phyloP scores from a whole-genome alignment of 371 early-diverging fungal genomes.

The Mucor velutinosus region DNA sequence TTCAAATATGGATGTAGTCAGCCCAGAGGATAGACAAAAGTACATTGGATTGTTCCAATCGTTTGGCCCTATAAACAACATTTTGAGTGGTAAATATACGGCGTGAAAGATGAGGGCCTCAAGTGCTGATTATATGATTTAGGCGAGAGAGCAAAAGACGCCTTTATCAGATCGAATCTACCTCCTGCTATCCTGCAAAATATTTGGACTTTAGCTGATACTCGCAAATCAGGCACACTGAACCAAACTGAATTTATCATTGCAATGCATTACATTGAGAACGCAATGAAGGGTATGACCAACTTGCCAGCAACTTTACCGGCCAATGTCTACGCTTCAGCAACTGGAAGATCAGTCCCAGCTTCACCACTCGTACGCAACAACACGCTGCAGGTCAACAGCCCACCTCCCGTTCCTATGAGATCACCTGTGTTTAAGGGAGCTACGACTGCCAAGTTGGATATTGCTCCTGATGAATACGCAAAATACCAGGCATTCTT shows the following conservation, averaged over 20 bases:
- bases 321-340: conserved; percentile 57
- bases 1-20: conserved; percentile 24
- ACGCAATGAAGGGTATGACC: conserved; percentile 61
- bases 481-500: conserved; percentile 34
- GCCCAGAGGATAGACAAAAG: conserved; percentile 65
- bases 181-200: conserved; percentile 48
- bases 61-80: conserved; percentile 68
- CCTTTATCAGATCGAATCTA: conserved; percentile 56
- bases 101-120: conserved; percentile 19
- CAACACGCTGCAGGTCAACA: conserved; percentile 22
- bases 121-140: not conserved
- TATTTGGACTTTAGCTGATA: conserved; percentile 73
- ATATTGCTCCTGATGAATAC: conserved; percentile 37
- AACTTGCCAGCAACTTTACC: conserved; percentile 65
- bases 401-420: conserved; percentile 13
- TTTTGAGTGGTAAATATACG: conserved; percentile 51
- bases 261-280: conserved; percentile 80
- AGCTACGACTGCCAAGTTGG: not conserved
- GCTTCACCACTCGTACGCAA: conserved; percentile 34
- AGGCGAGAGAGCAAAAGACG: conserved; percentile 52
- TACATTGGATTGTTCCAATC: conserved; percentile 73
- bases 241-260: conserved; percentile 77
- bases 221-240: conserved; percentile 65
- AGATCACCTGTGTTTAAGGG: conserved; percentile 25
- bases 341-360: conserved; percentile 45